These are phyloP conservation scores for Bipolaris sorokiniana DNA, from an alignment of 2,329 filamentous ascomycete species.

Conservation along the genomic window DNA sequence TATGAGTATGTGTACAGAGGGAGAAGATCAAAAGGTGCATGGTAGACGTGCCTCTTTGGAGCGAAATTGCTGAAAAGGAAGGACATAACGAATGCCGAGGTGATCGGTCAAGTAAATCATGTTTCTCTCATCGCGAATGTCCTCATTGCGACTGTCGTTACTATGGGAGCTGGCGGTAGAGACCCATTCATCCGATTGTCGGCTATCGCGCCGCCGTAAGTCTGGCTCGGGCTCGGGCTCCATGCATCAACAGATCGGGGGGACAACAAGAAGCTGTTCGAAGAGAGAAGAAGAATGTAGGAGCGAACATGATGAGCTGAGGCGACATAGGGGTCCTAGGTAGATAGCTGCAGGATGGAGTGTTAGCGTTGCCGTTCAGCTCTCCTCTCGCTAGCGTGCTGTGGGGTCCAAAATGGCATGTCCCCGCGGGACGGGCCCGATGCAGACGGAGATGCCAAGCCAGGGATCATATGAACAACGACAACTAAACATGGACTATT, in stretches of 20 bases:
- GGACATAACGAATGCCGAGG: not conserved
- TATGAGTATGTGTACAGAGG: too few relatives aligned
- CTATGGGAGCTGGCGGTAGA: not conserved
- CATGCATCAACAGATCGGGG: not conserved
- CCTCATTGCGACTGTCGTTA: not conserved
- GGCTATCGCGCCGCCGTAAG: not conserved
- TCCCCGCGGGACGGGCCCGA: too few relatives aligned
- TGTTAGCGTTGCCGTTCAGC: not conserved
- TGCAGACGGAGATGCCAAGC: not conserved
- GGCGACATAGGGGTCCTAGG: not conserved
- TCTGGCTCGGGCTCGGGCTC: not conserved
- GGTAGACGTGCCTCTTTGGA: not conserved
- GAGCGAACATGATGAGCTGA: not conserved
- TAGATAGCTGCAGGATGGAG: not conserved
- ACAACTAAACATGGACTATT: not conserved
- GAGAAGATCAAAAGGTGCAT: not conserved
- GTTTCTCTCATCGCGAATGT: not conserved
- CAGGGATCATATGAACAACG: not conserved
- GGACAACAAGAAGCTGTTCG: not conserved
- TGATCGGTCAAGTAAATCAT: not conserved
- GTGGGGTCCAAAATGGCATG: not conserved
- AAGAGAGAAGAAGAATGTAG: not conserved
- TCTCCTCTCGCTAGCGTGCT: not conserved
- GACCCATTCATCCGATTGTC: not conserved
- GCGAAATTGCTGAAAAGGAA: not conserved